Evolutionary conservation across 805 yeast species (phyloP).

Genomic region (Myxozyma melibiosi): DNA sequence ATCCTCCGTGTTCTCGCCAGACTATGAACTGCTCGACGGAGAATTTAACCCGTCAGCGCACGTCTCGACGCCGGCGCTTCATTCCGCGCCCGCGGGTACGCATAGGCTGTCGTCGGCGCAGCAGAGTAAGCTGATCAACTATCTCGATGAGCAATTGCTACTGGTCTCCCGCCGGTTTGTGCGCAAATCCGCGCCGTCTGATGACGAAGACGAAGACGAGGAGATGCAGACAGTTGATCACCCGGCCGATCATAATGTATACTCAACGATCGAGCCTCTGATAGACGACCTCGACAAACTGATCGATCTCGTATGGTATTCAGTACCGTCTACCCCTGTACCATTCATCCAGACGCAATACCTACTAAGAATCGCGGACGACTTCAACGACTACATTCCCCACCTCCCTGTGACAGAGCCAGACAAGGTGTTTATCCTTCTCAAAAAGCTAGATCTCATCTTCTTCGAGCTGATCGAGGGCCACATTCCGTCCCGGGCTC

Average conservation of each 20-base stretch:
- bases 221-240: neutral
- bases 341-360: slow-evolving; percentile 64
- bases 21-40: slow-evolving; percentile 19
- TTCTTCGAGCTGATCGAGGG: slow-evolving; percentile 47
- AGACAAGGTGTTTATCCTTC: slow-evolving; percentile 45
- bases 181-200: slow-evolving; percentile 42
- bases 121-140: slow-evolving; percentile 57
- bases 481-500: slow-evolving; percentile 40
- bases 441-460: slow-evolving; percentile 48
- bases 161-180: slow-evolving; percentile 57
- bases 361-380: slow-evolving; percentile 64
- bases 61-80: neutral
- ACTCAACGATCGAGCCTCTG: slow-evolving; percentile 42
- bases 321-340: slow-evolving; percentile 45
- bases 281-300: slow-evolving; percentile 52
- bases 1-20: slow-evolving; percentile 24
- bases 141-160: slow-evolving; percentile 57
- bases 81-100: neutral
- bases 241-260: slow-evolving; percentile 11
- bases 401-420: slow-evolving; percentile 30
- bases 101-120: slow-evolving; percentile 43
- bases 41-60: slow-evolving; percentile 21
- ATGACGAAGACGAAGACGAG: slow-evolving; percentile 22
- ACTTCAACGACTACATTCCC: slow-evolving; percentile 59
- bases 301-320: slow-evolving; percentile 63